Conservation (phyloP, 495 filamentous ascomycete genomes). For the Saxophila tyrrhenica region DNA sequence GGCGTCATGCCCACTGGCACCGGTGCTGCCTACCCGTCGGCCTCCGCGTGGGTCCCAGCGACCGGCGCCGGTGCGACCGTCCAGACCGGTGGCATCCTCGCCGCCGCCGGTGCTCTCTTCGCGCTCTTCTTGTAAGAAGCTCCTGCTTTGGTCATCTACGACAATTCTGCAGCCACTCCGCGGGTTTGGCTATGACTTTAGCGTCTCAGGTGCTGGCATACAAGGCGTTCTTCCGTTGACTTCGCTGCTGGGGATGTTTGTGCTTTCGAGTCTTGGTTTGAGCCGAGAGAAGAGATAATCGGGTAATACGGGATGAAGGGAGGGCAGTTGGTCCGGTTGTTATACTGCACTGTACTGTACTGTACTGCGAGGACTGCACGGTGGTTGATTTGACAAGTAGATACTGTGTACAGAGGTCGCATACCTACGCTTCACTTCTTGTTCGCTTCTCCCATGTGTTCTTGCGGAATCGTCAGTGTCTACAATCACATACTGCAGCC, state of each 20-base stretch:
- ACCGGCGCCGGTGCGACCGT: background rate
- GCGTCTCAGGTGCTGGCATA: background rate
- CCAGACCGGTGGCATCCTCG: background rate
- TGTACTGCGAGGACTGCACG: background rate
- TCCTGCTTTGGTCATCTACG: slow-evolving; percentile 1
- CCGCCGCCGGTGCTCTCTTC: slow-evolving; percentile 1
- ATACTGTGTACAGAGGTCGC: background rate
- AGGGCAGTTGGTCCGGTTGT: background rate
- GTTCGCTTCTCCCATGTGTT: background rate
- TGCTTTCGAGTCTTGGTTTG: background rate
- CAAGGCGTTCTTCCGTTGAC: background rate
- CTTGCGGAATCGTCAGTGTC: too few species aligned
- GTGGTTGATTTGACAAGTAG: background rate
- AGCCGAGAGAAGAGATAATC: background rate
- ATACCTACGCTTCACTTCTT: background rate
- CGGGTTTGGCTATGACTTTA: background rate
- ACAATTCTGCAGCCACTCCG: background rate
- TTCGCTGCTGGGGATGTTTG: background rate
- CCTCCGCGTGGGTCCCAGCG: background rate
- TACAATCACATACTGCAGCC: too few species aligned
- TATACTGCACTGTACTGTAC: too few species aligned
- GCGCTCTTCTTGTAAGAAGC: slow-evolving; percentile 3
- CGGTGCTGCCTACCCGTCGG: background rate
- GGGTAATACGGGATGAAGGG: too few species aligned
- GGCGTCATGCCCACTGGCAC: background rate